Evolutionary conservation across 495 filamentous ascomycete species (phyloP), one percentile per base, ranked within the genome.

Genomic region (Penicillium ochrochloron): DNA sequence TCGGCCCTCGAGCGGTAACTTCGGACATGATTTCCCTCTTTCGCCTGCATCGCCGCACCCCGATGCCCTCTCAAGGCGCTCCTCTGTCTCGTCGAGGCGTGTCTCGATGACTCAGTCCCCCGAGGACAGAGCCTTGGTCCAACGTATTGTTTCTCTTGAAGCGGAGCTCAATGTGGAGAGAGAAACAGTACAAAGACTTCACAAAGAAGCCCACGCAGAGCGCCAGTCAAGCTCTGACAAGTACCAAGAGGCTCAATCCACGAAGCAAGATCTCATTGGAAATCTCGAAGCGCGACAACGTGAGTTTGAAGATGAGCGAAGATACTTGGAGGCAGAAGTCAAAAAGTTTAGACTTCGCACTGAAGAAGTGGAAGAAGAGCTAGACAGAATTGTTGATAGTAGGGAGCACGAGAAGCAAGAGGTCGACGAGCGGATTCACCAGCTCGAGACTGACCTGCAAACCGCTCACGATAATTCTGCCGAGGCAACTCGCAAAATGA

Each of bases 281-380:
- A 99, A 99, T 70, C 89, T 99, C 73, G 93, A 97, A 69, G 91
- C 94, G 35, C 85, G 92, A 35, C 92, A 96, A 71, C 87, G 87
- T 33, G 94, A 98, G 70, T 97, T 97, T 69, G 83, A 90, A 48
- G 87, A 88, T 58, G 93, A 98, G 74, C 87, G 94, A 27, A 90
- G 87, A 68, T 88, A 85, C 11, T 81, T 97, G 19, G 90, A 97
- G 67, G 78, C 84, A 19, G 93, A 98, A 75, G 85, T 94, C 57
- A 87, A 86, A 59, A 85, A 86, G 31, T 82, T 92, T 59, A 92
- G 90, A 66, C 80, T 86, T 29, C 90, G 88, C 55, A 81, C 92
- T 0, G 96, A 99, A 66, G 92, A 96, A 64, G 79, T 90, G 25
- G 93, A 98, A 73, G 94, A 97, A 65, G 94, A 96, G 67, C 83